These are phyloP conservation scores for Puccinia brachypodii DNA, from an alignment of 1,284 basidiomycete species.

Conservation along the genomic window DNA sequence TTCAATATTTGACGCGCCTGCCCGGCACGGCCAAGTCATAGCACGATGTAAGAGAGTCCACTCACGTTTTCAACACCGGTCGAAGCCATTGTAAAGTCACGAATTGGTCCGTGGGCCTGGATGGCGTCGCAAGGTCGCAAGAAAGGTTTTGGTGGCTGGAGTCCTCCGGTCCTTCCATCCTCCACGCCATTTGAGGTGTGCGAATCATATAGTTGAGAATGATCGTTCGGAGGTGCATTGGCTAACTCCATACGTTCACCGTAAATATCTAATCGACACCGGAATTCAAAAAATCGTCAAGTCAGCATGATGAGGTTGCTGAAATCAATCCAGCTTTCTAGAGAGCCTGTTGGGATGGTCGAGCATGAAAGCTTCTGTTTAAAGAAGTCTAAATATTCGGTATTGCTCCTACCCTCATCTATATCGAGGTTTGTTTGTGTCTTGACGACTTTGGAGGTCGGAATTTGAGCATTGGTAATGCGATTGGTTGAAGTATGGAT, in stretches of 20 bases:
- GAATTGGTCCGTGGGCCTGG: constrained; percentile 39
- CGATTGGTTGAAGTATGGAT: background rate
- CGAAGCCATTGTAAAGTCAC: constrained; percentile 41
- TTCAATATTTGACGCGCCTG: background rate
- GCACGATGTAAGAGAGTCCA: background rate
- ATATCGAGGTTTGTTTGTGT: constrained; percentile 11
- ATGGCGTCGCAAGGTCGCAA: constrained; percentile 27
- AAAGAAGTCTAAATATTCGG: background rate
- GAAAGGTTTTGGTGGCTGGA: background rate
- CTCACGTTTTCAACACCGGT: constrained; percentile 25
- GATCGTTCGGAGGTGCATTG: background rate
- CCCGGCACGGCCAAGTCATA: background rate
- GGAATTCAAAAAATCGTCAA: constrained; percentile 11
- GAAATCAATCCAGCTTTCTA: background rate
- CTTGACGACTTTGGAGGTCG: background rate
- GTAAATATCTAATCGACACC: constrained; percentile 32
- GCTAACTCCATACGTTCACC: background rate
- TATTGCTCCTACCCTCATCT: constrained; percentile 23
- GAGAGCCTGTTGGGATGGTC: background rate
- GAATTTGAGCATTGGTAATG: background rate
- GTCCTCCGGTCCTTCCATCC: constrained; percentile 5
- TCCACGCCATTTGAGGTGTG: background rate
- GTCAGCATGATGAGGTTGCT: background rate
- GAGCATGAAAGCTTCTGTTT: background rate
- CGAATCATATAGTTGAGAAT: constrained; percentile 18